Evolutionary conservation across 805 yeast species (phyloP), one percentile per base, ranked within the genome.

Genomic region (Ogataea polymorpha): DNA sequence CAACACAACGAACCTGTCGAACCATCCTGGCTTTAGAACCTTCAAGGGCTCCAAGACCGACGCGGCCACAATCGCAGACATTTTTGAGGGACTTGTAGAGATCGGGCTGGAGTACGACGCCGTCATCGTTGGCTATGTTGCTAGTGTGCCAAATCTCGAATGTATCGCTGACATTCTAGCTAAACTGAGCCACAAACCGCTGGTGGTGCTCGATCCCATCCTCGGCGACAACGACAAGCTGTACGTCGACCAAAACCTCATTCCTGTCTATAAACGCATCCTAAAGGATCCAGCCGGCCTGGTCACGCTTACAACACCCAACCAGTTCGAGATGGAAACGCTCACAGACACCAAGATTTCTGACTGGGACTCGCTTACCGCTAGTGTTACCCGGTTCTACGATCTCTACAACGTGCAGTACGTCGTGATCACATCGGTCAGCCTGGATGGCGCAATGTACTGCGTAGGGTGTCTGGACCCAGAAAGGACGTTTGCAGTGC

Each of bases 191-290:
- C 30, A 44, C 25, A 33, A 42, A 2, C 65, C 75, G 0, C 62
- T 75, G 13, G 79, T 91, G 80, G 71, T 90, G 4, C 59, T 91
- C 36, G 98, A 91, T 59, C 98, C 98, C 1, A 93, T 91, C 1
- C 65, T 91, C 59, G 98, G 98, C 10, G 98, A 91, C 57, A 82
- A 87, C 52, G 96, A 96, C 1, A 72, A 68, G 42, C 62, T 89
- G 3, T 91, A 91, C 58, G 96, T 91, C 1, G 72, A 72, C 43
- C 73, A 71, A 39, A 72, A 66, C 10, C 71, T 81, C 18, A 66
- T 82, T 0, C 76, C 77, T 0, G 59, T 71, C 2, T 82, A 82
- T 54, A 66, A 68, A 49, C 46, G 66, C 10, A 62, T 81, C n/a
- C 56, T 83, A 25, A 39, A 42, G 10, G 55, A 63, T 4, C 74